A percentile compares a stretch with the other conserved stretches of the same genome.
These are phyloP conservation scores for Cladosporium sp. DNA, from an alignment of 2,329 filamentous ascomycete species.

Conservation along the genomic window DNA sequence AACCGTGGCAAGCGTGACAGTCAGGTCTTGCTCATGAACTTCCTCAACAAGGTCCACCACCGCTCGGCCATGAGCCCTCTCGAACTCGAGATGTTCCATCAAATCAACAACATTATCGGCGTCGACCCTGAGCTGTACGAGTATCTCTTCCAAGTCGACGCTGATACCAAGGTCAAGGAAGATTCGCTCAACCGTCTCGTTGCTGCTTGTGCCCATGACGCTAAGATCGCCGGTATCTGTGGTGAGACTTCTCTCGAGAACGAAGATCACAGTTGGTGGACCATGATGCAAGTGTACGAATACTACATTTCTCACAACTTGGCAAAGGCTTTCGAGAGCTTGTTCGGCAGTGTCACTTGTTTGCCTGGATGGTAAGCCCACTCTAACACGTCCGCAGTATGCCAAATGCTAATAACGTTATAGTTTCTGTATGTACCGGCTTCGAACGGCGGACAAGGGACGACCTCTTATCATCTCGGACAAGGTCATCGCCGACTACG, in stretches of 20 bases:
- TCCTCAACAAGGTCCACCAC: conserved; percentile 96
- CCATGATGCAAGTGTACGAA: conserved; percentile 99
- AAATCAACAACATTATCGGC: conserved; percentile 98
- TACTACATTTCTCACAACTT: conserved; percentile 99
- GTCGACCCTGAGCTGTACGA: conserved; percentile 97
- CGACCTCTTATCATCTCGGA: conserved; percentile 93
- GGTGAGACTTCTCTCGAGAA: conserved; percentile 96
- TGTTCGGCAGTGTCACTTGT: conserved; percentile 98
- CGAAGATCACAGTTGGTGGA: conserved; percentile 94
- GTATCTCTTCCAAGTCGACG: conserved; percentile 95
- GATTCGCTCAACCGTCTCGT: conserved; percentile 92
- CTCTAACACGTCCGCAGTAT: background rate
- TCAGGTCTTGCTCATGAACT: conserved; percentile 92
- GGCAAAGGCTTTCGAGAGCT: conserved; percentile 93
- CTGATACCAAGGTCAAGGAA: conserved; percentile 90
- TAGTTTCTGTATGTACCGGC: conserved; percentile 98
- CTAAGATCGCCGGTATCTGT: conserved; percentile 95
- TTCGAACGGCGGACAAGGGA: conserved; percentile 89
- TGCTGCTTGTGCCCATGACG: conserved; percentile 87
- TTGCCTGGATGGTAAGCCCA: conserved; percentile 90
- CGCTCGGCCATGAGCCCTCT: conserved; percentile 91
- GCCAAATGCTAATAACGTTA: conserved; percentile 11
- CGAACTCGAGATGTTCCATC: conserved; percentile 97
- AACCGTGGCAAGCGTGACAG: conserved; percentile 99
- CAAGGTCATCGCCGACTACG: conserved; percentile 82